These are phyloP conservation scores for Mitragyna speciosa DNA, from an alignment of 257 asterid species.

Conservation along the genomic window DNA sequence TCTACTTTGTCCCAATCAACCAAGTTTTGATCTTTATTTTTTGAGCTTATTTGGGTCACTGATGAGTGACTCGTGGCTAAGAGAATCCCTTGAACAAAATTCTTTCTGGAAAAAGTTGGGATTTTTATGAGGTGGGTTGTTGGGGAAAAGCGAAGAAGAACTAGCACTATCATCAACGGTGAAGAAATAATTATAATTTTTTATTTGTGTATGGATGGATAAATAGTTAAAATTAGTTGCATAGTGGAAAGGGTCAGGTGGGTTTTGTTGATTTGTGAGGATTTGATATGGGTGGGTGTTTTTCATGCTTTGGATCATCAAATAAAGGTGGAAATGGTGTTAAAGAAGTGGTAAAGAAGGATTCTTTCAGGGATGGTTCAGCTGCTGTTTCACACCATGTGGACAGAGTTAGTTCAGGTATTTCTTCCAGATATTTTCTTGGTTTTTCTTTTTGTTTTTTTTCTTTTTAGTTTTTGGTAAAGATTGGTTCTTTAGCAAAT, in stretches of 20 bases:
- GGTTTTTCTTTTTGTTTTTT: background rate
- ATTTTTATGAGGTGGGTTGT: constrained; percentile 57
- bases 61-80: constrained; percentile 40
- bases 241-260: constrained; percentile 40
- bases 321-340: constrained; percentile 53
- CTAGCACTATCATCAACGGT: constrained; percentile 18
- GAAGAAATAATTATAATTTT: constrained; percentile 13
- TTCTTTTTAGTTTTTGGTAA: constrained; percentile 18
- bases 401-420: constrained; percentile 72
- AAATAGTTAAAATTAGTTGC: background rate
- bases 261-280: constrained; percentile 38
- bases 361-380: constrained; percentile 69
- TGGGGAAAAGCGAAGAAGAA: constrained; percentile 38
- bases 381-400: constrained; percentile 51
- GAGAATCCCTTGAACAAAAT: constrained; percentile 32
- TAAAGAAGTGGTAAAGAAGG: constrained; percentile 56
- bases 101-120: constrained; percentile 33
- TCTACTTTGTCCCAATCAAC: constrained; percentile 53
- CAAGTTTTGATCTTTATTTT: constrained; percentile 49
- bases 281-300: constrained; percentile 80
- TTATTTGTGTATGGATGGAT: constrained; percentile 21
- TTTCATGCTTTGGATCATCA: constrained; percentile 87
- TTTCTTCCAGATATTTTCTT: constrained; percentile 17
- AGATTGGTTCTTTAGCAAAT: constrained; percentile 14
- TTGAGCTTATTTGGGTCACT: constrained; percentile 43